Evolutionary conservation across 2,329 filamentous ascomycete species (phyloP), one percentile per base, ranked within the genome.

Genomic region (Phoma herbarum): DNA sequence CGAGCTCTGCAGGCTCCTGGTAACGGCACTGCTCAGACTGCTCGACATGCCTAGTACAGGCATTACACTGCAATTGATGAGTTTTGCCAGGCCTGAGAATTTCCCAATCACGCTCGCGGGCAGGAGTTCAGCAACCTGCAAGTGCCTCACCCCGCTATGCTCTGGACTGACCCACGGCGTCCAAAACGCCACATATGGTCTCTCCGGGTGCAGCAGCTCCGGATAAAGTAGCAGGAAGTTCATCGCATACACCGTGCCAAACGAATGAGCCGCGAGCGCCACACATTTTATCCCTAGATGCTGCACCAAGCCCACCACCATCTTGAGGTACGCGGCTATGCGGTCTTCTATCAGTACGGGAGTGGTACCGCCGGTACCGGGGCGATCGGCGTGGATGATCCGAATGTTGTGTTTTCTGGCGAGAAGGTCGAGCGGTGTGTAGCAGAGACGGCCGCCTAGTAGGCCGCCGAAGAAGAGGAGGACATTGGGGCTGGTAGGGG

Each of bases 121-220:
- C 18, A 70, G 55, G 11, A 64, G 47, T 16, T 59, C 62, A 1
- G 62, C 54, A 2, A 60, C 65, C 33, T 56, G 45, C 31, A 69
- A 20, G 7, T 60, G 56, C 11, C 25, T 31, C 16, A 68, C 25
- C 16, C 59, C 52, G 9, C 67, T 60, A 35, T 72, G 66, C 0
- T 57, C 63, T 1, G 56, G 64, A 45, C 69, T 68, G 0, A 71
- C 66, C 67, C 69, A 71, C 0, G 69, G 69, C 14, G 67, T 65
- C 41, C 68, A 69, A 41, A 70, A 64, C 20, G 61, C 53, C 33
- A 65, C 59, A 39, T 66, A 68, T 12, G 66, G 69, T 16, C 44
- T 56, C 25, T 22, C 31, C 1, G 64, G 65, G 35, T 65, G 62
- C 25, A 72, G 50, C 12, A 71, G 39, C 26, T 67, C 33, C 9